A percentile compares a stretch with the other conserved stretches of the same genome.
These are phyloP conservation scores for Phytophthora litchii DNA, from an alignment of 352 stramenopile species.

Conservation along the genomic window DNA sequence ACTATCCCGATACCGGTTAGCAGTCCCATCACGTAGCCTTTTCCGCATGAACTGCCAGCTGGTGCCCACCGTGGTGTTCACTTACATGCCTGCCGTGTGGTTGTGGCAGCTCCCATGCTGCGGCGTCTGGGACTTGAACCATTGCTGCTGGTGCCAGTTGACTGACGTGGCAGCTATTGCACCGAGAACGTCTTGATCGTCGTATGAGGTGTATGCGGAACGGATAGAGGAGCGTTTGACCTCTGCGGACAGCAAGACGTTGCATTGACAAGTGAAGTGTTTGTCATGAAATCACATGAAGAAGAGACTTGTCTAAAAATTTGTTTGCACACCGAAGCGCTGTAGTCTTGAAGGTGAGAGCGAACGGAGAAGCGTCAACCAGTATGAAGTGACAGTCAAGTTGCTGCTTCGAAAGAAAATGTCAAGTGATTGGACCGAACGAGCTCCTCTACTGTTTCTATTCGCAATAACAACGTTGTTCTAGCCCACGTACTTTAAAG, in stretches of 20 bases:
- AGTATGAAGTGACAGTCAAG: neutral
- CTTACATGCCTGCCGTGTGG: slow-evolving; percentile 23
- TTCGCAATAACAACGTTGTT: too few relatives aligned
- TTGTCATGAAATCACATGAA: neutral
- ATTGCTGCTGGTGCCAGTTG: neutral
- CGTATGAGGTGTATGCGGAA: neutral
- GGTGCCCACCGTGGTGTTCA: slow-evolving; percentile 18
- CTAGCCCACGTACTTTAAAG: too few relatives aligned
- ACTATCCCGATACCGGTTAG: slow-evolving; percentile 25
- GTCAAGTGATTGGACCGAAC: neutral
- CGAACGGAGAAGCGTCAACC: too few relatives aligned
- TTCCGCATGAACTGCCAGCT: slow-evolving; percentile 29
- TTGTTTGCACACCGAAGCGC: too few relatives aligned
- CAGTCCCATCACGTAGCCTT: slow-evolving; percentile 30
- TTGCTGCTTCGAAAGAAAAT: slow-evolving; percentile 9
- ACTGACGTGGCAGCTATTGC: neutral
- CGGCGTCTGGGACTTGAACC: neutral
- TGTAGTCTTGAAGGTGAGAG: too few relatives aligned
- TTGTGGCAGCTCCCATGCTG: slow-evolving; percentile 22
- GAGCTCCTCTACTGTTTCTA: neutral
- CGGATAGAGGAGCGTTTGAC: neutral
- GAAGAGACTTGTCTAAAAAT: too few relatives aligned
- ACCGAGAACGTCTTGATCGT: neutral
- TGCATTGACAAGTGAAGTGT: neutral
- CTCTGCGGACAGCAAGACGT: neutral